phyloP scores from a whole-genome alignment of 495 filamentous ascomycete genomes.

The Cercophora scortea region DNA sequence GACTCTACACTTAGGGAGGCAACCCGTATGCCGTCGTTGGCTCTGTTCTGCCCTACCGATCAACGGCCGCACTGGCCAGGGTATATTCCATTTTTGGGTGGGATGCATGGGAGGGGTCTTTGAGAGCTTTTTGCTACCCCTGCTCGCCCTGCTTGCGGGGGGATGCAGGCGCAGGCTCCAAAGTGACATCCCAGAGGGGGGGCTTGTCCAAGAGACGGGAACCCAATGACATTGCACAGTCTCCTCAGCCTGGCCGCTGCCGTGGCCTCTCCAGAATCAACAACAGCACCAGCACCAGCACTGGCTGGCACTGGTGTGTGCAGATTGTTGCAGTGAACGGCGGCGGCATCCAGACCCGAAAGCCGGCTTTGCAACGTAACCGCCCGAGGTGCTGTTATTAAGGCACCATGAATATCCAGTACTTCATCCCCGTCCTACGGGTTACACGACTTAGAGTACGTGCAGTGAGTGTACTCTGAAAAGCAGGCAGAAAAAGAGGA shows the following conservation, averaged over 20 bases:
- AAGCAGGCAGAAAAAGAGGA: no score
- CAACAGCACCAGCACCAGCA: no score
- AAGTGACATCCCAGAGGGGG: neutral
- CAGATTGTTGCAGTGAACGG: no score
- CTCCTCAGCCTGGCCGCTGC: slow-evolving; percentile 3
- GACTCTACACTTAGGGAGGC: no score
- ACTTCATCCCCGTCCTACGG: no score
- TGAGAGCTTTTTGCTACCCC: slow-evolving; percentile 4
- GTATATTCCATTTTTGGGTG: neutral
- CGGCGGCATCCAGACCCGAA: no score
- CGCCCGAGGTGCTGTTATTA: no score
- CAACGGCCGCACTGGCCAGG: neutral
- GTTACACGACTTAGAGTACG: no score
- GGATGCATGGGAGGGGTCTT: neutral
- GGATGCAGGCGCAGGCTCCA: slow-evolving; percentile 7
- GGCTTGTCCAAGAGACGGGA: slow-evolving; percentile 8
- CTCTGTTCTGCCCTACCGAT: neutral
- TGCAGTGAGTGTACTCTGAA: no score
- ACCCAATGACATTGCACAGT: slow-evolving; percentile 8
- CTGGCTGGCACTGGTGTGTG: no score
- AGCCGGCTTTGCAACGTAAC: no score
- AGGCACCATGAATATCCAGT: no score
- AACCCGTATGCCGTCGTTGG: neutral
- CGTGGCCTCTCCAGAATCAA: neutral
- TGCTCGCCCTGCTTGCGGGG: slow-evolving; percentile 3